Evolutionary conservation across 2,329 filamentous ascomycete genomes (phyloP), one percentile per base, ranked within the genome.

Genomic region (Exophiala lecanii-corni): DNA sequence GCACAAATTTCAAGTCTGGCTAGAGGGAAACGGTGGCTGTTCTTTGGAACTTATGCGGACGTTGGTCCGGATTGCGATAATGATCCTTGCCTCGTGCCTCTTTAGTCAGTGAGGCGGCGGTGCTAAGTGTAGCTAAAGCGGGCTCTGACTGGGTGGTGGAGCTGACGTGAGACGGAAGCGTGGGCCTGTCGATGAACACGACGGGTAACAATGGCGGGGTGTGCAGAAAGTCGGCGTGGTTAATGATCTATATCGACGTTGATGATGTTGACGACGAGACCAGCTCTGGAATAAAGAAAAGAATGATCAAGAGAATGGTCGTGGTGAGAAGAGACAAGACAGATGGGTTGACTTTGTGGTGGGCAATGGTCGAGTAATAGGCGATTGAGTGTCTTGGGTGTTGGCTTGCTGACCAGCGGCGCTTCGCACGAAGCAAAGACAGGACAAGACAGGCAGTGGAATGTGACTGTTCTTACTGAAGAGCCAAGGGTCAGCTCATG

Each of bases 111-210:
- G 23, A 7, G 6, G 23, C 23, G 23, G 23, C 23, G 23, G 23
- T 6, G 23, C 20, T 10, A 18, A 16, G 40, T 19, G 21, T 10
- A 13, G 23, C 25, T 15, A 23, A 16, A 17, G 34, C 35, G 28
- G 39, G 10, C 12, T 15, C 26, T 23, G 32, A 42, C 33, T 39
- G 26, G 38, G 13, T 10, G 20, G 39, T 12, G 21, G 41, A 41
- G 49, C 45, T 51, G 45, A 51, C 45, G 49, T 51, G 49, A 49
- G 49, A 51, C 49, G 42, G 42, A 31, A 23, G 34, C n/a, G 34
- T 32, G n/a, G 35, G 12, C 33, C 23, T 16, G 13, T 16, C 25
- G 4, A 21, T 35, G 9, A 18, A 28, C 34, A 39, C 39, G 39
- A 43, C 38, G 40, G 42, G 13, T 17, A 16, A 31, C 19, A 39